phyloP scores from a whole-genome alignment of 306 rosid genomes.

The Begonia loranthoides region DNA sequence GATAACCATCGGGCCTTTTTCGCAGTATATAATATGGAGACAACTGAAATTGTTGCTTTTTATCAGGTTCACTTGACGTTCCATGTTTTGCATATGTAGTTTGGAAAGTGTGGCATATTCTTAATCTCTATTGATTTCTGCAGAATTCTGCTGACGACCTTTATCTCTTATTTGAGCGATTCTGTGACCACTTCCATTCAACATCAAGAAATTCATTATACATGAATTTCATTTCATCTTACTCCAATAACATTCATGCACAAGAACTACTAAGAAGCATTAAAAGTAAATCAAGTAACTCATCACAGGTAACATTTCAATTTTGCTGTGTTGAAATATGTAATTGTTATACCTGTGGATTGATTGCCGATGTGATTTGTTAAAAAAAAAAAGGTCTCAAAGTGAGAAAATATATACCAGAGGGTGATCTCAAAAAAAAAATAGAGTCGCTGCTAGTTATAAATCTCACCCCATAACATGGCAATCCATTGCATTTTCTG shows the following conservation, averaged over 20 bases:
- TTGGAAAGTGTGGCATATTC: slow-evolving; percentile 2
- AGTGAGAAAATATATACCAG: too few species aligned
- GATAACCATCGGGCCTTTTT: slow-evolving; percentile 77
- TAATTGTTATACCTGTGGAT: too few species aligned
- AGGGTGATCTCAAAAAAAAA: too few species aligned
- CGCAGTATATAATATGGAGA: slow-evolving; percentile 93
- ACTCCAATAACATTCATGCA: slow-evolving; percentile 69
- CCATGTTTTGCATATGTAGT: neutral
- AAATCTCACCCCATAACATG: too few species aligned
- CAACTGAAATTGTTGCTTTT: slow-evolving; percentile 85
- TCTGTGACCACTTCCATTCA: slow-evolving; percentile 70
- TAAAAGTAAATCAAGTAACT: slow-evolving; percentile 58
- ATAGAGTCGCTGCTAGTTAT: too few species aligned
- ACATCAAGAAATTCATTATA: slow-evolving; percentile 52
- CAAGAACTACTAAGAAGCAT: slow-evolving; percentile 53
- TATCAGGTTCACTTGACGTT: slow-evolving; percentile 42
- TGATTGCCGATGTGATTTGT: too few species aligned
- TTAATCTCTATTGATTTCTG: slow-evolving; percentile 23
- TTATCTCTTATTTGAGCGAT: slow-evolving; percentile 72
- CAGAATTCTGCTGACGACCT: slow-evolving; percentile 88
- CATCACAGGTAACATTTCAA: slow-evolving; percentile 48
- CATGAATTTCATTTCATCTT: slow-evolving; percentile 85
- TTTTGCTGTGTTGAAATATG: neutral
- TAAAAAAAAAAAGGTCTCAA: too few species aligned
- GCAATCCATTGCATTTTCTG: too few species aligned